A percentile compares a stretch with the other conserved stretches of the same genome.
phyloP scores from a whole-genome alignment of 1,139 yeast species.

The Lodderomyces elongisporus region DNA sequence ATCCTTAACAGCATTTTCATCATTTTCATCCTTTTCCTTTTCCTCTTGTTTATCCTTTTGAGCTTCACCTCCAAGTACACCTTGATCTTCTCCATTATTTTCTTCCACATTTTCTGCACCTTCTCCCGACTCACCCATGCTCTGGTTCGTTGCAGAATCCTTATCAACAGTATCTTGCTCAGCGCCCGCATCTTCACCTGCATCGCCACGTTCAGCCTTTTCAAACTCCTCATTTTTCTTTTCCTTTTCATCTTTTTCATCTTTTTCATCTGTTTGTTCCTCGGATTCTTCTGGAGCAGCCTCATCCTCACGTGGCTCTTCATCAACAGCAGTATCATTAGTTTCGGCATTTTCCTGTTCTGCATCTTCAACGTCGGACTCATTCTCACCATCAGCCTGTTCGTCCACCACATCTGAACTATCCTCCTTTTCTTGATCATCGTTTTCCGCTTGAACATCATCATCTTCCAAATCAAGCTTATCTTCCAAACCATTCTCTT shows the following conservation, averaged over 20 bases:
- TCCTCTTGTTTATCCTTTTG: conserved; percentile 70
- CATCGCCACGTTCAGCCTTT: conserved; percentile 49
- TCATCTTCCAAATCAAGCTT: conserved; percentile 22
- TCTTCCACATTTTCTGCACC: conserved; percentile 68
- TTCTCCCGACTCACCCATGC: conserved; percentile 65
- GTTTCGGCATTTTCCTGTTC: conserved; percentile 40
- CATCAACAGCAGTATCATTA: conserved; percentile 68
- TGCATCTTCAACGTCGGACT: conserved; percentile 28
- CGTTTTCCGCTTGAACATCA: conserved; percentile 18
- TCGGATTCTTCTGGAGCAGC: conserved; percentile 39
- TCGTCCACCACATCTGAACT: conserved; percentile 16
- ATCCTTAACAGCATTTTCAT: conserved; percentile 38
- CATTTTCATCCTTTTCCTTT: conserved; percentile 20
- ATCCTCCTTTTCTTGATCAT: conserved; percentile 18
- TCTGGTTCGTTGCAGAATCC: conserved; percentile 56
- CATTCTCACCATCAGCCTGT: conserved; percentile 41
- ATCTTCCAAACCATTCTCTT: conserved; percentile 31
- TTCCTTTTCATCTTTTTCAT: conserved; percentile 21
- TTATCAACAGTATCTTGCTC: conserved; percentile 53
- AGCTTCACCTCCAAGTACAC: not conserved
- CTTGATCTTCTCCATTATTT: conserved; percentile 1
- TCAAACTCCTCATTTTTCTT: conserved; percentile 36
- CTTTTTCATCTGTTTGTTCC: conserved; percentile 13
- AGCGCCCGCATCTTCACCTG: conserved; percentile 63
- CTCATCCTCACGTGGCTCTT: conserved; percentile 69